Percentiles rank a stretch among this genome's conserved stretches.
phyloP scores from a whole-genome alignment of 768 basidiomycete genomes.

The Serendipita sp. region DNA sequence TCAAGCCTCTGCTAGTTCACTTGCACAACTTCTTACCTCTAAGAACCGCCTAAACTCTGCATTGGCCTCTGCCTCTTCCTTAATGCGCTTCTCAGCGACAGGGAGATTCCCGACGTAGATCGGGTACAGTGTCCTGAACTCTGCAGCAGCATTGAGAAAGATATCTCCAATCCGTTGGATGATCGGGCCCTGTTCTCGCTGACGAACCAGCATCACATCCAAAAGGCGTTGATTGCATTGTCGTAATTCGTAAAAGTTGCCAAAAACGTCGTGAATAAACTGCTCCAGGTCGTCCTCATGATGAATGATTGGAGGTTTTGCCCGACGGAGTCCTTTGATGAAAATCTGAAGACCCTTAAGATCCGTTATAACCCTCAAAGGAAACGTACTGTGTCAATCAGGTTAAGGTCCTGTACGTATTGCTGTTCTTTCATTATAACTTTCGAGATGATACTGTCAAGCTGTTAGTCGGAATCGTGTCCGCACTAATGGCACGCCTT shows the following conservation, averaged over 20 bases:
- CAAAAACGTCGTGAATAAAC: constrained; percentile 27
- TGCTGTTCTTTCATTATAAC: constrained; percentile 25
- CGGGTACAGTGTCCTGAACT: constrained; percentile 28
- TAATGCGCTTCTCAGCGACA: constrained; percentile 68
- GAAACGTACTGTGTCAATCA: constrained; percentile 13
- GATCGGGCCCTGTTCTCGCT: constrained; percentile 23
- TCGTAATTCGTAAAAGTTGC: constrained; percentile 24
- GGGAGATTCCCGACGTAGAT: constrained; percentile 58
- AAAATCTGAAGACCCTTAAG: constrained; percentile 14
- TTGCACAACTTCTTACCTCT: constrained; percentile 36
- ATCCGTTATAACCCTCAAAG: background rate
- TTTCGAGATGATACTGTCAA: constrained; percentile 25
- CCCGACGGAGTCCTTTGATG: constrained; percentile 21
- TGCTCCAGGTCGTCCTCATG: constrained; percentile 18
- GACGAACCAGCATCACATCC: constrained; percentile 22
- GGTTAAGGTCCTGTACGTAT: constrained; percentile 25
- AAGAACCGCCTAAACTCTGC: constrained; percentile 68
- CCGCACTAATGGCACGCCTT: constrained; percentile 9
- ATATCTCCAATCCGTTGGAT: constrained; percentile 29
- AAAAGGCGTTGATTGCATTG: constrained; percentile 21
- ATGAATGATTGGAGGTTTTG: constrained; percentile 23
- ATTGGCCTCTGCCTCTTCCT: constrained; percentile 72
- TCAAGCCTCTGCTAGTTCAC: constrained; percentile 10
- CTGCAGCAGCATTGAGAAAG: constrained; percentile 37
- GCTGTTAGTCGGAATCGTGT: background rate